These are phyloP conservation scores for Zygosaccharomyces pseudobailii DNA, from an alignment of 1,139 yeast species.

Conservation along the genomic window DNA sequence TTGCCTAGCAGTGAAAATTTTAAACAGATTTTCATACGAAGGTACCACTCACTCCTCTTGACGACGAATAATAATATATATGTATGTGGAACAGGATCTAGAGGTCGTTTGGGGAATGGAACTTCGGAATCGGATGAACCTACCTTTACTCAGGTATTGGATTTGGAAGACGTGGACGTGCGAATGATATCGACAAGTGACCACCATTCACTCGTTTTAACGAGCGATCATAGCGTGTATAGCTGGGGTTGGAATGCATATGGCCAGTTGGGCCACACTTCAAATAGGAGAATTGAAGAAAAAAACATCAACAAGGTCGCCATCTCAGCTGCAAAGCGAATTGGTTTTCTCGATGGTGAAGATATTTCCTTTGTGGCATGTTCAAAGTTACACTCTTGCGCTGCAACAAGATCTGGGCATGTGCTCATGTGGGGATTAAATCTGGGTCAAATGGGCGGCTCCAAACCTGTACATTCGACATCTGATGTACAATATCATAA, in stretches of 20 bases:
- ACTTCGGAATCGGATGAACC: conserved; percentile 38
- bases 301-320: conserved; percentile 36
- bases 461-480: conserved; percentile 19
- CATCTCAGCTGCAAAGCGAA: conserved; percentile 46
- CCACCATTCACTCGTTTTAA: conserved; percentile 61
- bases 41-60: conserved; percentile 59
- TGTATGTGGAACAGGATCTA: conserved; percentile 63
- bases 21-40: conserved; percentile 48
- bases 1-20: conserved; percentile 7
- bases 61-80: conserved; percentile 51
- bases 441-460: conserved; percentile 76
- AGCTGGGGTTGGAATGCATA: conserved; percentile 75
- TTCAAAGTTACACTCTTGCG: conserved; percentile 64
- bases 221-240: conserved; percentile 49
- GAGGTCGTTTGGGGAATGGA: conserved; percentile 68
- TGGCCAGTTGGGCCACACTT: conserved; percentile 60
- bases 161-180: conserved; percentile 33
- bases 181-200: conserved; percentile 50
- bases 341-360: conserved; percentile 45
- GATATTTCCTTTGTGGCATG: conserved; percentile 54
- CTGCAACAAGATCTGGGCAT: conserved; percentile 51
- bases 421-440: conserved; percentile 77
- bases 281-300: conserved; percentile 32
- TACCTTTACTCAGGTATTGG: conserved; percentile 37
- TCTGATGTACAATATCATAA: conserved; percentile 19